Base-by-base conservation (phyloP, 805 yeast species). In the Cephaloascus albidus region DNA sequence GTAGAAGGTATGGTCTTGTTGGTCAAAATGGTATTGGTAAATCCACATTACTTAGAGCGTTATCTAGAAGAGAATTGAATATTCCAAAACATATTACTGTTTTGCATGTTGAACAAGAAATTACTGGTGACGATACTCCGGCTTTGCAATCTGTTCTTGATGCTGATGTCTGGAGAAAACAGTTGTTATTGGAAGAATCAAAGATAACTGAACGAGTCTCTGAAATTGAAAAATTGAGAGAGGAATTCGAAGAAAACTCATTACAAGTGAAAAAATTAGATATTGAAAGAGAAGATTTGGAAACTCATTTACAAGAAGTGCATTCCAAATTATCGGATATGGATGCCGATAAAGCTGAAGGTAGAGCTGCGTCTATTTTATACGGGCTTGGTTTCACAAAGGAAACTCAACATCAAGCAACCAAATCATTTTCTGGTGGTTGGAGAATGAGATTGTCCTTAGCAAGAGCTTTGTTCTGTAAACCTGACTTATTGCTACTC, bases 21-120 rank as follows among this genome's bases (percentile, higher is more conserved):
- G 99, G 99, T 61, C 95, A 89, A 58, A 93, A 93, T 68, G 99
- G 99, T 90, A 89, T 93, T 50, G 99, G 99, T 81, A 93, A 93
- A 61, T 89, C 97, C 35, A 93, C 98, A 0, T 65, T 93, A 39
- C 68, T 93, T 56, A 74, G 86, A 49, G 99, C 99, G 0, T 67
- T 93, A 39, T 82, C 97, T 1, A 77, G 95, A 59, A 82, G 99
- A 74, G 98, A 93, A 56, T 70, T 93, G 50, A 79, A 87, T 42
- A 83, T 93, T 50, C 97, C 98, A 12, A 88, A 85, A 51, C 97
- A 93, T 59, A 90, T 93, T 46, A 85, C 97, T 2, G 85, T 93
- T 60, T 70, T 93, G 50, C 96, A 93, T 54, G 99, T 93, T 41
- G 99, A 93, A 60, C 99, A 93, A 73, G 99, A 93, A 68, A 76